A percentile compares a stretch with the other conserved stretches of the same genome.
phyloP scores from a whole-genome alignment of 2,329 filamentous ascomycete species.

The Pseudogymnoascus sp. region DNA sequence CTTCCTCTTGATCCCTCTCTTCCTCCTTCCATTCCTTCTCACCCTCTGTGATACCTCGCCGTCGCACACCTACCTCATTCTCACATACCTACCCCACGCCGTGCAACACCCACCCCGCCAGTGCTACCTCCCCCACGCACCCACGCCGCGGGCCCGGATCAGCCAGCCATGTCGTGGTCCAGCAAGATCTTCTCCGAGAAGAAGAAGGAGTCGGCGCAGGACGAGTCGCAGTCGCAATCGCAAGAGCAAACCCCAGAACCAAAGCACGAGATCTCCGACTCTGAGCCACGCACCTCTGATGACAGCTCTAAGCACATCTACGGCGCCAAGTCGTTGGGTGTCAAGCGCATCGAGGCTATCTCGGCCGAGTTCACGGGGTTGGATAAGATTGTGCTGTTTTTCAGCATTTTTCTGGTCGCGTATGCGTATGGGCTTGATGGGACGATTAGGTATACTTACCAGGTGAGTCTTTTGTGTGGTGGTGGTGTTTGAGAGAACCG shows the following conservation, averaged over 20 bases:
- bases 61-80: neutral
- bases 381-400: conserved; percentile 50
- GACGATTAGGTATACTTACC: conserved; percentile 45
- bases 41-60: neutral
- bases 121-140: neutral
- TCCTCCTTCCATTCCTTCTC: neutral
- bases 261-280: neutral
- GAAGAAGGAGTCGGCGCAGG: neutral
- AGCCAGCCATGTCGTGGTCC: neutral
- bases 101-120: neutral
- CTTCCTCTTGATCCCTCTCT: neutral
- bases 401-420: conserved; percentile 52
- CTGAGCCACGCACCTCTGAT: neutral
- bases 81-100: neutral
- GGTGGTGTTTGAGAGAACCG: neutral
- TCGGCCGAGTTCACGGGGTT: conserved; percentile 39
- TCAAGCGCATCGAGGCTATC: conserved; percentile 50
- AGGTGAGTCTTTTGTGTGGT: conserved; percentile 22
- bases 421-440: conserved; percentile 57
- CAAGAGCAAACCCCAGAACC: neutral
- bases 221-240: neutral
- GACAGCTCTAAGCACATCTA: neutral
- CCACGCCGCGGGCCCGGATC: neutral
- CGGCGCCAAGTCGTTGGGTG: conserved; percentile 39
- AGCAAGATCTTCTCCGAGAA: neutral